Conservation (phyloP, 768 basidiomycete genomes). For the Chiua virens region DNA sequence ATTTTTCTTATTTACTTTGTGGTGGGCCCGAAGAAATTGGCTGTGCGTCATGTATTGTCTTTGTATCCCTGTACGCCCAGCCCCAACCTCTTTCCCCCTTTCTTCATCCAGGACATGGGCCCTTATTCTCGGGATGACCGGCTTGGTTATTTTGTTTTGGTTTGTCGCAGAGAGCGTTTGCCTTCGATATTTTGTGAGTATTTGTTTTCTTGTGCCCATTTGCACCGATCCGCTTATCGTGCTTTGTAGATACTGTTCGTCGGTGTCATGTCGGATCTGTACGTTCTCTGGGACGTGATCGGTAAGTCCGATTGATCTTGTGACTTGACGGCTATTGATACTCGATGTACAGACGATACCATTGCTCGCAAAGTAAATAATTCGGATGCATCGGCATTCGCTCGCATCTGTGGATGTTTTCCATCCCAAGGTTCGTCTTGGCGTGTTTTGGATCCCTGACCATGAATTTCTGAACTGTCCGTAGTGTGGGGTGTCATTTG, state of each 20-base stretch:
- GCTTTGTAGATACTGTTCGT: conserved; percentile 67
- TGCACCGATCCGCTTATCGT: background rate
- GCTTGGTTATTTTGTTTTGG: conserved; percentile 80
- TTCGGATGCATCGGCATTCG: conserved; percentile 87
- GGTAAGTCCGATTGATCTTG: conserved; percentile 42
- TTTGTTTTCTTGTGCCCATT: background rate
- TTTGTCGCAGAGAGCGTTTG: conserved; percentile 75
- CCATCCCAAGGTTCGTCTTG: conserved; percentile 64
- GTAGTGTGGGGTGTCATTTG: conserved; percentile 89
- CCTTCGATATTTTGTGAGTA: conserved; percentile 69
- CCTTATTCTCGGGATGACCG: conserved; percentile 77
- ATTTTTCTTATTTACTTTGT: conserved; percentile 87
- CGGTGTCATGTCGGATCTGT: conserved; percentile 86
- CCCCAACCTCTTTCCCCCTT: background rate
- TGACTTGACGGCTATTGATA: background rate
- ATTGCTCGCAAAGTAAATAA: conserved; percentile 80
- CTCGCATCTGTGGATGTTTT: conserved; percentile 81
- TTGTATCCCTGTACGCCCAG: background rate
- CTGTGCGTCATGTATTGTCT: conserved; percentile 47
- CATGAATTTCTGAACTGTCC: background rate
- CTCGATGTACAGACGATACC: conserved; percentile 62
- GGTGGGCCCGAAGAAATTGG: conserved; percentile 80
- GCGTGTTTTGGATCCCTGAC: background rate
- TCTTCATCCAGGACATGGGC: conserved; percentile 61
- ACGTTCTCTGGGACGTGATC: conserved; percentile 86